A percentile compares a stretch with the other conserved stretches of the same genome.
Conservation (phyloP, 1,284 basidiomycete genomes). For the Ustilago tritici region DNA sequence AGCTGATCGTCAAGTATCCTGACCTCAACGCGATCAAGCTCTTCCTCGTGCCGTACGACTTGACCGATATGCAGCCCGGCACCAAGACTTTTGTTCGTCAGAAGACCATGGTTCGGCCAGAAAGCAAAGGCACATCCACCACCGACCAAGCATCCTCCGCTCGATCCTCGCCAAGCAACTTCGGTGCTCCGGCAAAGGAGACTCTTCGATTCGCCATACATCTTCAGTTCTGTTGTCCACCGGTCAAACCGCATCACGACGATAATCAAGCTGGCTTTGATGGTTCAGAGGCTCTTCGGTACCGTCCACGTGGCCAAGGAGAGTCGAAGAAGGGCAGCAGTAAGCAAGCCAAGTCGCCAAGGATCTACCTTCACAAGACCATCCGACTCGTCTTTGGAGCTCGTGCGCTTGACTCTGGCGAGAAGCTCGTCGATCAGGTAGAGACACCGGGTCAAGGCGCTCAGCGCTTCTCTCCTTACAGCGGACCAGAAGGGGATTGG, state of each 20-base stretch:
- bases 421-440: slow-evolving; percentile 45
- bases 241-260: slow-evolving; percentile 15
- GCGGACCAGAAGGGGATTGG: slow-evolving; percentile 60
- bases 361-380: slow-evolving; percentile 58
- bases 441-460: slow-evolving; percentile 52
- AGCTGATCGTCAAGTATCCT: slow-evolving; percentile 72
- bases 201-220: slow-evolving; percentile 63
- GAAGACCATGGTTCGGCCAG: slow-evolving; percentile 39
- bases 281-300: slow-evolving; percentile 15
- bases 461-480: slow-evolving; percentile 47
- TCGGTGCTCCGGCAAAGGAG: slow-evolving; percentile 28
- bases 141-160: not conserved
- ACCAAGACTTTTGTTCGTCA: slow-evolving; percentile 62
- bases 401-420: slow-evolving; percentile 51
- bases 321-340: slow-evolving; percentile 3
- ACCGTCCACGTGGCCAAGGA: slow-evolving; percentile 6
- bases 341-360: slow-evolving; percentile 20
- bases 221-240: slow-evolving; percentile 57
- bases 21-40: slow-evolving; percentile 71
- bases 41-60: slow-evolving; percentile 73
- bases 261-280: slow-evolving; percentile 33
- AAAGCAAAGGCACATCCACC: not conserved
- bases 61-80: slow-evolving; percentile 68
- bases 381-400: slow-evolving; percentile 63
- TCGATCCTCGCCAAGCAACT: slow-evolving; percentile 7